Base-by-base conservation (phyloP, 805 yeast genomes). In the Trichomonascus vanleenenianus region DNA sequence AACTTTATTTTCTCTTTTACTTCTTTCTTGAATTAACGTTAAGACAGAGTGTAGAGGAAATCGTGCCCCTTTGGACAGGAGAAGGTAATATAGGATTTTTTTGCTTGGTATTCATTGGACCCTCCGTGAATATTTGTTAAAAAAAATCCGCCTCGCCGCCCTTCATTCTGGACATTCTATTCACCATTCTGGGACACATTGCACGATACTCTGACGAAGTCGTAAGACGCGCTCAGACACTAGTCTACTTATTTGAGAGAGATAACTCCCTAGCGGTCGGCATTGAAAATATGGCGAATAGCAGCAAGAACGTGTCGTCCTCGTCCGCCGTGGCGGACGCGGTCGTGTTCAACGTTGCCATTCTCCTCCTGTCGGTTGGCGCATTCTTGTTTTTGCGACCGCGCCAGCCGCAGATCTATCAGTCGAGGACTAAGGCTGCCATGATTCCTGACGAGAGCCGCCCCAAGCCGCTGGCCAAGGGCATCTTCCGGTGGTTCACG, bases 271-370 rank as follows among this genome's bases (percentile, higher is more conserved):
- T 22, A 5, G 25, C 12, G 6, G 20, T 36, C 15, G 36, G 14
- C 32, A 16, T 22, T 22, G 7, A 22, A 22, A 22, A 22, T 8
- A 34, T 33, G 37, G 6, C 33, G 12, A 30, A 22, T 39, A 36
- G 14, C 20, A n/a, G 25, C 15, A 37, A 40, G n/a, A 52, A 51
- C 14, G 48, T 85, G 7, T 84, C 95, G 10, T 22, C 27, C 27
- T 81, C 93, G 1, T 78, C 79, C 54, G 75, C 85, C 52, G 87
- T 91, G 39, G 63, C 86, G 38, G 76, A 95, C 2, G 65, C 96
- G 3, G 64, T 88, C 43, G 70, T 78, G 35, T 69, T 81, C 39
- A 86, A 91, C 65, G 77, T 83, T 46, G 74, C 74, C 8, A 61
- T 88, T 3, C 85, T 82, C 58, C 76, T 77, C 1, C 68, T 66